Base-by-base conservation (phyloP, 306 rosid species). In the Pyrus betulifolia region DNA sequence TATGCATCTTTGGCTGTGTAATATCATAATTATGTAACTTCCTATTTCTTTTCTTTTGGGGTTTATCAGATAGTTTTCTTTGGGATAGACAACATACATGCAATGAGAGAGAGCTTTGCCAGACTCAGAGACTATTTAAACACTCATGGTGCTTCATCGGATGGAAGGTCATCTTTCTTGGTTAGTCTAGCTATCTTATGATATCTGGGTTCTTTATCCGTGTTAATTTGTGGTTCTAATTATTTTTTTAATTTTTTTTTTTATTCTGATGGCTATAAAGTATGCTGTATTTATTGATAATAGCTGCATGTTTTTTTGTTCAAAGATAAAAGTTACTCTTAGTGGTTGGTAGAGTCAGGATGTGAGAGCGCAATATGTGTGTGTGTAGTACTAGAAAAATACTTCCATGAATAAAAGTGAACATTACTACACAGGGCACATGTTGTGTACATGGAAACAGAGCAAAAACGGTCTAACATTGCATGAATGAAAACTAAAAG, bases 1-100 rank as follows among this genome's bases (percentile, higher is more conserved):
- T 75, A 66, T 85, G 78, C 13, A 35, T 79, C 57, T 64, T 19
- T 44, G 72, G 30, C 64, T 57, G 38, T 28, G 69, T 42, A 67
- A 67, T 59, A 81, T 79, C 63, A 54, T 44, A 40, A 51, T 69
- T 18, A 62, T 76, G 67, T 71, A 52, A 67, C 70, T 62, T 60
- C 28, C 61, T 60, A 35, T 68, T 40, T 75, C 27, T 74, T 45
- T 82, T 72, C 28, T 80, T 73, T 52, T 74, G n/a, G 58, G 57
- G 42, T 58, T 58, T 25, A 45, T 75, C 88, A 95, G 99, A 70
- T 95, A 71, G 90, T 95, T 62, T 95, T 90, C 84, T 89, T 95
- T 81, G 99, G 99, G 83, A 91, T 95, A 83, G 99, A 95, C 87
- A 95, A 95, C 89, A 95, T 95, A 74, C 99, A 92, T 82, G 93